These are phyloP conservation scores for Penicillium sumatraense DNA, from an alignment of 2,329 filamentous ascomycete species.

Conservation along the genomic window DNA sequence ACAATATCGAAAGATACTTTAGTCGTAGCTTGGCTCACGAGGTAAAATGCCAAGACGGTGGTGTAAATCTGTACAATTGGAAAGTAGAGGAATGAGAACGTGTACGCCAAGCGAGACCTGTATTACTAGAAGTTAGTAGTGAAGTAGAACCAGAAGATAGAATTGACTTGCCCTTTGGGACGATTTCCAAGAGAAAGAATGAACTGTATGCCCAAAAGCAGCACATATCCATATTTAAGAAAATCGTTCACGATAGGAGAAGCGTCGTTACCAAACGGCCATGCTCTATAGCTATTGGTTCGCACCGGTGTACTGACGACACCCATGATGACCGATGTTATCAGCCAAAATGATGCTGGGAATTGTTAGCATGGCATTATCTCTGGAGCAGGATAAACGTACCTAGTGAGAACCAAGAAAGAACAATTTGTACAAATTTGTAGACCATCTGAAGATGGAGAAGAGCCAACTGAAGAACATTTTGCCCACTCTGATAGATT, in stretches of 20 bases:
- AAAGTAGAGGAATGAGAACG: conserved; percentile 1
- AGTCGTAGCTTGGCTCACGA: background rate
- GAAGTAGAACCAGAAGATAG: background rate
- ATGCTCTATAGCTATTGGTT: background rate
- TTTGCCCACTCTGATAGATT: background rate
- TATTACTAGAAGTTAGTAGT: background rate
- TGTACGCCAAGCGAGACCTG: background rate
- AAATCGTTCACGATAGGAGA: conserved; percentile 1
- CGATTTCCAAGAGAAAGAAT: conserved; percentile 4
- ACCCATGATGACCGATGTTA: conserved; percentile 1
- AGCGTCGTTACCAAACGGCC: background rate
- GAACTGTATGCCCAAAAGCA: conserved; percentile 1
- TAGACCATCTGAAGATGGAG: conserved; percentile 2
- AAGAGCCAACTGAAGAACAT: background rate
- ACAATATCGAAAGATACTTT: background rate
- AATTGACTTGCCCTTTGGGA: background rate
- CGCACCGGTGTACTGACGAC: background rate
- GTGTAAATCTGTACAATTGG: background rate
- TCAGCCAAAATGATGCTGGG: background rate
- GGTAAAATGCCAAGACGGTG: background rate
- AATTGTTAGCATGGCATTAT: background rate
- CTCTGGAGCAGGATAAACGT: background rate
- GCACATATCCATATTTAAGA: conserved; percentile 2
- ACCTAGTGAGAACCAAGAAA: conserved; percentile 2
- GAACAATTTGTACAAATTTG: background rate